Base-by-base conservation (phyloP, 331 rosid genomes). In the Quercus tomentella region DNA sequence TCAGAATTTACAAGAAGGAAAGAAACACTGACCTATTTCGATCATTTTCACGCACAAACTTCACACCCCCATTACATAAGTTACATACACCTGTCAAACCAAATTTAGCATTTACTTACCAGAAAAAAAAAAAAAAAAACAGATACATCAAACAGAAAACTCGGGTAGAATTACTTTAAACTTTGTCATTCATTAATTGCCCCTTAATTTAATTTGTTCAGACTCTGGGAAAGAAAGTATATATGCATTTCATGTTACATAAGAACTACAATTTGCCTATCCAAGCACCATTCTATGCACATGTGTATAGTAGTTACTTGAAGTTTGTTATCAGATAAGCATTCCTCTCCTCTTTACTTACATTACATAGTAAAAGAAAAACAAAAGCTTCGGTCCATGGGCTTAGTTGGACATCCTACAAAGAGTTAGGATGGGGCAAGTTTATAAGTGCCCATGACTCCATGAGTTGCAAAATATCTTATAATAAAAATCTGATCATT, bases 61-160 rank as follows among this genome's bases (percentile, higher is more conserved):
- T 92, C 0, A 92, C 98, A 71, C 99, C 97, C 52, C 99, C 99
- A 73, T 95, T 93, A 77, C 99, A 95, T 81, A 95, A 84, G 81
- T 95, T 95, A 87, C 97, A 95, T 45, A 92, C 97, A 77, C 97
- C 99, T 95, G 87, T 58, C 66, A 75, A 69, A 84, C 66, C 5
- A 76, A 35, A 56, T 37, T 25, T 43, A 84, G 41, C 28, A 77
- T 3, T 49, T 49, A 6, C 55, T 49, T 14, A 49, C 49, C 14
- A 41, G 3, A 41, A 41, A 1, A 9, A 41, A 41, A 41, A 30
- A 35, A 35, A 30, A 41, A 12, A 12, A 11, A 1, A 3, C 18
- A 49, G 17, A 20, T 10, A 1, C 31, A 60, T 60, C 17, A 23
- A 67, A 67, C 20, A 22, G 72, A 35, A 67, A 33, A 33, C 20